Base-by-base conservation (phyloP, 306 rosid species). In the Glycine soja region DNA sequence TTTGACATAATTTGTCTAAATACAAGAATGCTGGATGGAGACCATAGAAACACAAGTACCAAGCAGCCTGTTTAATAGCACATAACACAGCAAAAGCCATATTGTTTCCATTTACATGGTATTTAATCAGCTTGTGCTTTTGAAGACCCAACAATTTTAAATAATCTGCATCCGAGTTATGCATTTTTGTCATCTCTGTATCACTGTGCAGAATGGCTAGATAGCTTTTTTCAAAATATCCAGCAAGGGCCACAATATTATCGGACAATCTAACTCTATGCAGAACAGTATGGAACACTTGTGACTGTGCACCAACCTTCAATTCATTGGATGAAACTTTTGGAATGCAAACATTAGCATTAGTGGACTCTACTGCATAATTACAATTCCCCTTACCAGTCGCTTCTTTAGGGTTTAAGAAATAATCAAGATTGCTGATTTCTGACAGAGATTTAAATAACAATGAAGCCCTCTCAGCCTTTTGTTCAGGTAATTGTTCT, bases 21-120 rank as follows among this genome's bases (percentile, higher is more conserved):
- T 90, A 90, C 77, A 82, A 61, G 79, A 82, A 70, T 52, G 85
- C 90, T 67, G 93, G 93, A 65, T 36, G 84, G 75, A 90, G 87
- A 57, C 93, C 93, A 65, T 88, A 88, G 82, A 83, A 90, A 72
- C 91, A 88, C 66, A 88, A 65, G 82, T 86, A 88, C 91, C 91
- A 90, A 82, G 84, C 88, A 30, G 84, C 86, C 88, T 86, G 93
- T 78, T 90, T 90, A 42, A 85, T 88, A 53, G 91, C 93, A 82
- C 76, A 77, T 82, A 90, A 79, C 57, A 76, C 74, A 75, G 85
- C 70, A 82, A 88, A 84, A 10, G 86, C 86, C 79, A 77, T 77
- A 71, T 84, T 88, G 63, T 86, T 88, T 62, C 74, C 87, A 70
- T 88, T 86, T 71, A 51, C 75, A 63, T 84, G 72, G 69, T 71